Evolutionary conservation across 441 rosid genomes (phyloP), one percentile per base, ranked within the genome.

Genomic region (Aquilaria agallochum): DNA sequence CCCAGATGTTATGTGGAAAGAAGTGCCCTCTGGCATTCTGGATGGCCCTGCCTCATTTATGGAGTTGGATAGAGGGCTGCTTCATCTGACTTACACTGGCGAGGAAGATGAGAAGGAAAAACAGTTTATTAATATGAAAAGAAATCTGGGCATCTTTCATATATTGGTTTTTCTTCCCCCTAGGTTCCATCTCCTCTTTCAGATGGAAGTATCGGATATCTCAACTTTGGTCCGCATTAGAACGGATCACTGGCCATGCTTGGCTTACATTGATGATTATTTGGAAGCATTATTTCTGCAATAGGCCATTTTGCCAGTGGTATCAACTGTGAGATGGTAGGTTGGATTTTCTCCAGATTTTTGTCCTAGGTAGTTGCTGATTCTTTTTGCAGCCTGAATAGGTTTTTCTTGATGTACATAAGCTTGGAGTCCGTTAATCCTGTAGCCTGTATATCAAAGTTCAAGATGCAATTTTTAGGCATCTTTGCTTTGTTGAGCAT

Each of bases 201-300:
- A 80, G 71, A 94, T 94, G 92, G 96, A 90, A 84, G 92, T 94
- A 56, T 71, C 83, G 31, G 86, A 89, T 56, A 66, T 63, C 55
- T 83, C 98, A 14, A 89, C 96, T 50, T 80, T 94, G 66, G 97
- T 90, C 56, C 89, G 88, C 56, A 81, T 94, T 50, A 82, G 98
- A 79, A 90, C 96, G 27, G 98, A 94, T 77, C 84, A 90, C 70
- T 90, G 98, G 98, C 98, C 97, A 3, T 94, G 96, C 84, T 82
- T 94, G 62, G 97, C 98, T 45, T 94, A 89, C 66, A 83, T 89
- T 54, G 98, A 90, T 70, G 98, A 88, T 68, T 94, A 85, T 68
- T 72, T 94, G 82, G 97, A 94, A 78, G 94, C 93, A 49, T 78
- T 94, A 64, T 87, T 74, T 78, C 66, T 83, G 71, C 58, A 61